Evolutionary conservation across 139 green algal genomes (phyloP), one percentile per base, ranked within the genome.

Genomic region (Picochlorum costavermella): DNA sequence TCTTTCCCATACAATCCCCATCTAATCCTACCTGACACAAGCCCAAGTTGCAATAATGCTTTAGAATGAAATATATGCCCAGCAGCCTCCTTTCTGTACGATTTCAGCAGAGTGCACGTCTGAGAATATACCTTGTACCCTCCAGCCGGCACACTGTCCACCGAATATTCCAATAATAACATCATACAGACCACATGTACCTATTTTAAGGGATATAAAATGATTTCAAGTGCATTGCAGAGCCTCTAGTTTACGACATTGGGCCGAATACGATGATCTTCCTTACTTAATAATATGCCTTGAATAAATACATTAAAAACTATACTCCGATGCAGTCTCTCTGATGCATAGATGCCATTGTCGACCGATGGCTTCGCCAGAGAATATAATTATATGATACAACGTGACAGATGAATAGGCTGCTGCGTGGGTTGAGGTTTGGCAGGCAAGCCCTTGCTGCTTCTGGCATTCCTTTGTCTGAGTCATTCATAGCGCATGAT

Each of bases 31-130:
- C 81, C 73, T 68, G 88, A 82, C 74, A 31, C 74, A 12, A 90
- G 43, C 10, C 86, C 86, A 10, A 65, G 33, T 63, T 93, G 84
- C 53, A 70, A 61, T 11, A 90, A 61, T 20, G 83, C 76, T 37
- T 67, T 68, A 3, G 70, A 56, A 50, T 90, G 84, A 63, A 90
- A 91, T 2, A 64, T 33, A 43, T 80, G 56, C 2, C 86, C 86
- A 10, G 77, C 86, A 13, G 86, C 44, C 28, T 93, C 86, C 64
- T 90, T 91, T 31, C 20, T 40, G 12, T 56, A 65, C 37, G 28
- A 62, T 31, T 58, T 50, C 16, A 76, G n/a, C 17, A 80, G 69
- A 2, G 53, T 69, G 2, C 67, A 74, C 13, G 75, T 17, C 2
- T 46, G 23, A 44, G 61, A 53, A n/a, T 81, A 56, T 11, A 83